Conservation (phyloP, 805 yeast species). For the Wickerhamomyces subpelliculosus region DNA sequence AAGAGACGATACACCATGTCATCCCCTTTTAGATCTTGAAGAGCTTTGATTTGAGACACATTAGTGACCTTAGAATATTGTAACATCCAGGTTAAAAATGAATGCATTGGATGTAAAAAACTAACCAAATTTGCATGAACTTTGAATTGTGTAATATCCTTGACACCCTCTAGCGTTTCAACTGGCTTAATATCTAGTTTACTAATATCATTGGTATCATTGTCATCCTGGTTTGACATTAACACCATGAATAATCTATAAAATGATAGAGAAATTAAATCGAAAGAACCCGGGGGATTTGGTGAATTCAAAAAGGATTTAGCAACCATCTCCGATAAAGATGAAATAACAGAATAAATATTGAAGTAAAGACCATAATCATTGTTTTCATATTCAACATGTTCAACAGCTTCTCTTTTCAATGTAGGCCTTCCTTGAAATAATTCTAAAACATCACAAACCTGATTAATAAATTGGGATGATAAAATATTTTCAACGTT, state of each 20-base stretch:
- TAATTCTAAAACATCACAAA: constrained; percentile 56
- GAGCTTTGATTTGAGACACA: constrained; percentile 2
- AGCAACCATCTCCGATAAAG: constrained; percentile 49
- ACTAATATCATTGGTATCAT: constrained; percentile 6
- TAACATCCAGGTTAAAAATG: constrained; percentile 63
- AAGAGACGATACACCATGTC: constrained; percentile 23
- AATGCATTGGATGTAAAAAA: constrained; percentile 75
- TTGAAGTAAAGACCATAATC: constrained; percentile 40
- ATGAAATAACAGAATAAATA: constrained; percentile 53
- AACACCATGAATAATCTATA: constrained; percentile 3
- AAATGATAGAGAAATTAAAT: constrained; percentile 6
- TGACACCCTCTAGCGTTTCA: constrained; percentile 18
- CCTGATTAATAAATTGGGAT: constrained; percentile 43
- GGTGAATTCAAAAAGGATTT: constrained; percentile 26
- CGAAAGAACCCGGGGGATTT: not conserved
- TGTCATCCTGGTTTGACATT: not conserved
- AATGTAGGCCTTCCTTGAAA: constrained; percentile 77
- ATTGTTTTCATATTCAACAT: constrained; percentile 85
- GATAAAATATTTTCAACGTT: constrained; percentile 40
- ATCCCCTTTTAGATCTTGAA: constrained; percentile 6
- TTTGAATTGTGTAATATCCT: constrained; percentile 29
- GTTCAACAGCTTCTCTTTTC: constrained; percentile 67
- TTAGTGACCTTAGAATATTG: constrained; percentile 34
- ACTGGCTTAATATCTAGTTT: constrained; percentile 6
- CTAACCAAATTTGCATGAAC: constrained; percentile 48